A percentile compares a stretch with the other conserved stretches of the same genome.
These are phyloP conservation scores for Meredithiella fracta DNA, from an alignment of 2,329 filamentous ascomycete species.

Conservation along the genomic window DNA sequence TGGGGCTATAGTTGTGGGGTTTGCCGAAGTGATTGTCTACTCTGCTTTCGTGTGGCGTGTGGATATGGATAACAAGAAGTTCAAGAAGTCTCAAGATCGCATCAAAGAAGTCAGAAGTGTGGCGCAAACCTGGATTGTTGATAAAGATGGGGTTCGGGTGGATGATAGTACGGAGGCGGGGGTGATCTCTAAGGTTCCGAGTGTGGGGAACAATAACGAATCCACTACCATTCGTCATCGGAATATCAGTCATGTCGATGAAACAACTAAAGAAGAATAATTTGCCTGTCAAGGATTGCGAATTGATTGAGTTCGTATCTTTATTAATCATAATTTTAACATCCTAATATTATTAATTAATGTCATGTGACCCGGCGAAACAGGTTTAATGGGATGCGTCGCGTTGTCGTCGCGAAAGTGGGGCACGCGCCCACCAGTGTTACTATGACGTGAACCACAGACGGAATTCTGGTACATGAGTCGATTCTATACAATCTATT, in stretches of 20 bases:
- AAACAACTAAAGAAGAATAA: too few species aligned
- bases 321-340: too few species aligned
- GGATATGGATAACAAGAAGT: constrained; percentile 47
- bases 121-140: constrained; percentile 54
- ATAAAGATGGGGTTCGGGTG: constrained; percentile 20
- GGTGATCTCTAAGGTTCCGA: not conserved
- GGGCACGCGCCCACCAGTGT: constrained; percentile 3
- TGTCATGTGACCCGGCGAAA: constrained; percentile 14
- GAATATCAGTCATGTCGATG: not conserved
- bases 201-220: not conserved
- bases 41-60: constrained; percentile 58
- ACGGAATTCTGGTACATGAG: too few species aligned
- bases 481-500: too few species aligned
- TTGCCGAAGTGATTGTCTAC: constrained; percentile 66
- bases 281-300: too few species aligned
- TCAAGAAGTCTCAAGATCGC: constrained; percentile 26
- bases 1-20: constrained; percentile 50
- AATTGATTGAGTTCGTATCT: too few species aligned
- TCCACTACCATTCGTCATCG: not conserved
- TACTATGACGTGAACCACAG: not conserved
- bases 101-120: constrained; percentile 51
- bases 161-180: not conserved
- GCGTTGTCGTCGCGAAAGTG: constrained; percentile 11
- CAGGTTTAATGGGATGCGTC: constrained; percentile 5
- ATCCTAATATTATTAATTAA: too few species aligned